Evolutionary conservation across 441 rosid species (phyloP), one percentile per base, ranked within the genome.

Genomic region (Populus tomentosa): DNA sequence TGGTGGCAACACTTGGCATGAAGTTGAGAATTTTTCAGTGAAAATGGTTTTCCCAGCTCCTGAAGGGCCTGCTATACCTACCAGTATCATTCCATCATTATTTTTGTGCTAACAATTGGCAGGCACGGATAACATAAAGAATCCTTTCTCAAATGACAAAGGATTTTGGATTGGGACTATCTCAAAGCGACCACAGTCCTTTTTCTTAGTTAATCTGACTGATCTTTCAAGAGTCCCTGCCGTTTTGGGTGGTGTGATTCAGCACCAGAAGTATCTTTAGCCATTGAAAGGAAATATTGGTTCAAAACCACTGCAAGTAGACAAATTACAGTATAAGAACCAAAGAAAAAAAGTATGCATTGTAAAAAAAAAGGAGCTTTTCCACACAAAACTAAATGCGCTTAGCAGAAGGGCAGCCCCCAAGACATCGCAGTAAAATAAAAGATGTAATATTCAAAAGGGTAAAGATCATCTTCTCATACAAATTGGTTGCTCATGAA

Each of bases 41-140:
- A 96, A 90, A 21, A 96, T 87, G 10, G 98, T 90, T 90, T 96
- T 96, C 76, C 98, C 99, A 11, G 98, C 98, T 76, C 99, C 99
- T 80, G 99, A 94, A 80, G 98, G 98, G 32, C 99, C 99, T 21
- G 99, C 99, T 73, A 96, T 80, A 13, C 98, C 98, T 72, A 92
- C 88, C 89, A 94, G 69, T 75, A 89, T 83, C 6, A 96, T 90
- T 81, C 98, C 97, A 69, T 93, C 93, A 77, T 91, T 94, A 82
- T n/a, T 88, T 91, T 82, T 94, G 95, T 50, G 94, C 90, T 23
- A 94, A 83, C 88, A 94, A 78, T 71, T 96, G 98, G 85, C 97
- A 89, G 13, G 97, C 97, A 5, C 98, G 98, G 75, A 96, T 87
- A 36, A 93, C 92, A 91, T 85, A 70, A 87, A 93, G 86, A 96